Evolutionary conservation across 2,329 filamentous ascomycete species (phyloP).

Genomic region (Paramyrothecium sp.): DNA sequence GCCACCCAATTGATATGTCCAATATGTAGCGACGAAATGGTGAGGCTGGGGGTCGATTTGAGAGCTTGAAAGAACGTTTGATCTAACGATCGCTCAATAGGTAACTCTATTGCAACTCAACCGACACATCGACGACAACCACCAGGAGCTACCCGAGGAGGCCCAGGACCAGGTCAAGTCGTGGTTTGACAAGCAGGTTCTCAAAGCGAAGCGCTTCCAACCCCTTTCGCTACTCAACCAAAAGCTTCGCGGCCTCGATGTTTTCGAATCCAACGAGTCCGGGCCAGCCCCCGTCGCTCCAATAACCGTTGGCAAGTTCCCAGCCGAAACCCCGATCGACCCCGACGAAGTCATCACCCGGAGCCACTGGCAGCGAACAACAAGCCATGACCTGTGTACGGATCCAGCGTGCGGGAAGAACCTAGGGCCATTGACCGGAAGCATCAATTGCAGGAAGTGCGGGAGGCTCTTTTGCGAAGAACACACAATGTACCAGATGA

Average conservation of each 20-base stretch:
- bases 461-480: conserved; percentile 93
- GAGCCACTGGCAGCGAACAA: conserved; percentile 82
- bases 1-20: conserved; percentile 78
- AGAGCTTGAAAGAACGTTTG: neutral
- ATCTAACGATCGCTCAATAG: conserved; percentile 40
- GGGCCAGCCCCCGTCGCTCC: conserved; percentile 29
- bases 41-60: conserved; percentile 33
- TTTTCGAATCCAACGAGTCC: conserved; percentile 89
- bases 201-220: conserved; percentile 90
- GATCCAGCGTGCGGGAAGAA: conserved; percentile 83
- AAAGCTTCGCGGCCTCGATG: conserved; percentile 87
- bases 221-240: conserved; percentile 89
- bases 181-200: conserved; percentile 94
- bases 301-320: conserved; percentile 35
- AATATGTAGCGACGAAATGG: conserved; percentile 99
- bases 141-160: conserved; percentile 84
- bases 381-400: conserved; percentile 75
- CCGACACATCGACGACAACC: conserved; percentile 77
- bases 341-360: conserved; percentile 88
- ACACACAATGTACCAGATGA: conserved; percentile 99
- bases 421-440: conserved; percentile 76
- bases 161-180: conserved; percentile 94
- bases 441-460: conserved; percentile 90
- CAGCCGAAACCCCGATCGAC: conserved; percentile 53
- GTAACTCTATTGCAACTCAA: conserved; percentile 92